A percentile compares a stretch with the other conserved stretches of the same genome.
These are phyloP conservation scores for Larix sibirica DNA, from an alignment of 83 land plant species.

Conservation along the genomic window DNA sequence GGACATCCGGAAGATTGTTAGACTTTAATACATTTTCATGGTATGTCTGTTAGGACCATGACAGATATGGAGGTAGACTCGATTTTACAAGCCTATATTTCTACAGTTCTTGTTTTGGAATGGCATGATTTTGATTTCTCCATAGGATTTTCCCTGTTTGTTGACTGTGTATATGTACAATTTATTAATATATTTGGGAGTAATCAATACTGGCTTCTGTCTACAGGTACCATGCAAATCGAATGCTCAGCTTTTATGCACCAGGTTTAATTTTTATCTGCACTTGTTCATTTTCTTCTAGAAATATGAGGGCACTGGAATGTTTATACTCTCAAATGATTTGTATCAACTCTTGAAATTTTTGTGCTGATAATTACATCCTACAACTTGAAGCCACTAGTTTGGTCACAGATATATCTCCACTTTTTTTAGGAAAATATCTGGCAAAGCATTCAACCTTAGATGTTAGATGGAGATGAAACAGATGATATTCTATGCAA, in stretches of 20 bases:
- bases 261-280: constrained; percentile 8
- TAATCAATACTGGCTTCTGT: background rate
- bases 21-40: background rate
- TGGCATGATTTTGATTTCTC: background rate
- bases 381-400: background rate
- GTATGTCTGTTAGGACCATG: background rate
- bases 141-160: background rate
- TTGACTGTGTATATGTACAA: background rate
- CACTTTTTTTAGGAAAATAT: background rate
- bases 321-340: background rate
- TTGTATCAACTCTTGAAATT: background rate
- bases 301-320: background rate
- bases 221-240: constrained; percentile 16
- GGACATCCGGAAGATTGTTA: background rate
- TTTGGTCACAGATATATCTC: background rate
- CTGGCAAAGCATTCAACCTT: background rate
- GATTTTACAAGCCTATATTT: background rate
- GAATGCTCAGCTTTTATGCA: constrained; percentile 16
- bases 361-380: background rate
- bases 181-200: background rate
- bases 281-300: background rate
- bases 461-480: background rate
- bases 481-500: background rate
- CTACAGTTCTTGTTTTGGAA: background rate
- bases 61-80: background rate